These are phyloP conservation scores for Circinella minor DNA, from an alignment of 371 early-diverging fungal genomes.

Conservation along the genomic window DNA sequence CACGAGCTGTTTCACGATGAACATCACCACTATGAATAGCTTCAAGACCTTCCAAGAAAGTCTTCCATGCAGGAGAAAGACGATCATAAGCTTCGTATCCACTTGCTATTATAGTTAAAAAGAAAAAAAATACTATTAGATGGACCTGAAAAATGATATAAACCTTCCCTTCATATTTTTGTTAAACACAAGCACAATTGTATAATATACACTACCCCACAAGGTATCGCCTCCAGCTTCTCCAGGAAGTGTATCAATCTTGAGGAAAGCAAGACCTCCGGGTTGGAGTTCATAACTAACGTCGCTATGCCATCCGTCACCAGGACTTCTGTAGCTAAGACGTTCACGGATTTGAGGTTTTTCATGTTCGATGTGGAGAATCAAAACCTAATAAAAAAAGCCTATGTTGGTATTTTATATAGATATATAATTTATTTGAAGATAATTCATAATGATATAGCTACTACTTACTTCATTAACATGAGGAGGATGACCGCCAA, in stretches of 20 bases:
- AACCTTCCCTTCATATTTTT: no score
- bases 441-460: no score
- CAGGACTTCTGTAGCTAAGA: slow-evolving; percentile 25
- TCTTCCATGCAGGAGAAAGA: slow-evolving; percentile 58
- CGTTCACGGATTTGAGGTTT: background rate
- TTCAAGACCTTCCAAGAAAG: slow-evolving; percentile 61
- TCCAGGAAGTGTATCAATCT: slow-evolving; percentile 54
- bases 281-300: slow-evolving; percentile 66
- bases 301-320: slow-evolving; percentile 68
- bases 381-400: background rate
- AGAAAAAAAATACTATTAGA: no score
- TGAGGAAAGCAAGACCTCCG: slow-evolving; percentile 58
- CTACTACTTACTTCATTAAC: no score
- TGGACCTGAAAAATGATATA: no score
- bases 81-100: slow-evolving; percentile 66
- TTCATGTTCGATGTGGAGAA: background rate
- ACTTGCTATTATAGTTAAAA: slow-evolving; percentile 19
- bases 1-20: slow-evolving; percentile 38
- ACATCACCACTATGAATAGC: slow-evolving; percentile 64
- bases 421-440: no score
- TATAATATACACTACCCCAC: slow-evolving; percentile 32
- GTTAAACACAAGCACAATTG: no score
- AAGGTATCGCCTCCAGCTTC: slow-evolving; percentile 63
- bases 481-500: no score
- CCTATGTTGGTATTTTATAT: no score